Conservation (phyloP, 495 filamentous ascomycete species). For the Tuber brumale region DNA sequence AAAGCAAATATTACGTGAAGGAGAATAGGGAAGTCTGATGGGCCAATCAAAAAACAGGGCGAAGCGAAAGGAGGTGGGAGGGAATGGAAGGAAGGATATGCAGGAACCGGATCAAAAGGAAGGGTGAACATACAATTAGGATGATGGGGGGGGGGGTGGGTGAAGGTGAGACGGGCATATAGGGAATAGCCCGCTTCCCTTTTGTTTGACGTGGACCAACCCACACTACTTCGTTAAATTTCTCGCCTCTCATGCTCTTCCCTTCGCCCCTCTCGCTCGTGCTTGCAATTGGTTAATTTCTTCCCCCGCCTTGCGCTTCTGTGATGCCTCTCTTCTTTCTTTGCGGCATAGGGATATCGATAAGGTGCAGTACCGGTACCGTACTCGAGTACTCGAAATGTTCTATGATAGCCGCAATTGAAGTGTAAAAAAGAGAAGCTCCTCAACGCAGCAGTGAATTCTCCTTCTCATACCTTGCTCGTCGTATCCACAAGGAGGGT, state of each 20-base stretch:
- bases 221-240: not conserved
- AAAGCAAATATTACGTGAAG: not conserved
- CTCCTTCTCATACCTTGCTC: not conserved
- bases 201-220: not conserved
- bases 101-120: slow-evolving; percentile 22
- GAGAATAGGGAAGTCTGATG: not conserved
- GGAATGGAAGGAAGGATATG: slow-evolving; percentile 21
- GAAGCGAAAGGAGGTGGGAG: not conserved
- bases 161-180: not conserved
- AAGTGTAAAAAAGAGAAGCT: not conserved
- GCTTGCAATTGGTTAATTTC: not conserved
- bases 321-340: not conserved
- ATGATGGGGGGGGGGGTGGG: not conserved
- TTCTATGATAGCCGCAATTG: not conserved
- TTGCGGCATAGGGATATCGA: not conserved
- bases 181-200: not conserved
- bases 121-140: slow-evolving; percentile 16
- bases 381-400: not conserved
- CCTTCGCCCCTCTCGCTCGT: not conserved
- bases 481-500: not conserved
- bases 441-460: not conserved
- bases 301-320: not conserved
- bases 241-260: not conserved
- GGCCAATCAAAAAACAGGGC: not conserved
- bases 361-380: not conserved